Base-by-base conservation (phyloP, 306 rosid genomes). In the Gillenia trifoliata region DNA sequence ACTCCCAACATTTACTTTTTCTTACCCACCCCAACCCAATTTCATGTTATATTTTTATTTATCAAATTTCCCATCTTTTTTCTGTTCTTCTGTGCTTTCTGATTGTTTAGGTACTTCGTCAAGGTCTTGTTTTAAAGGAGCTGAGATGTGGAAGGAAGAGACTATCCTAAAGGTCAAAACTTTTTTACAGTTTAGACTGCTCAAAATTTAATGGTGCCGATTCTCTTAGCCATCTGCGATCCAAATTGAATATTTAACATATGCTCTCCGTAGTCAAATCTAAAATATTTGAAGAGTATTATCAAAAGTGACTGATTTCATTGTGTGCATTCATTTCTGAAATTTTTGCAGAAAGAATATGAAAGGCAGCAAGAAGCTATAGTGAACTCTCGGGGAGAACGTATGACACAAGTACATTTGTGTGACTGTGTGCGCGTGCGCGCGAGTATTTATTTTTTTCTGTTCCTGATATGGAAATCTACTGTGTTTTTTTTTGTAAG, bases 81-180 rank as follows among this genome's bases (percentile, higher is more conserved):
- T 59, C 19, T 1, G 29, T 41, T 47, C 28, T 62, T 22, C 34
- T 17, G 3, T 11, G 7, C 30, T 2, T 6, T 50, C 16, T 29
- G 26, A 34, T 38, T 33, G 34, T 33, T 31, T 72, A 91, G 98
- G 96, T 1, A 91, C 98, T 75, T 91, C 98, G 11, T 88, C 92
- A 29, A 88, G 98, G 83, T 91, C 98, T 2, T 87, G 87, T 85
- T 87, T 63, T 56, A 91, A 78, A 71, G 98, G 91, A 70, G 66
- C 77, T 15, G 81, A 77, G 86, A 88, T 89, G 96, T 93, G 98
- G 98, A 89, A 69, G 83, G 82, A 78, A 41, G 98, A 93, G 87
- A 87, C 90, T 61, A 22, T 88, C 55, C 26, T 84, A 17, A 87
- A 88, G 85, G 98, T 91, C 4, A 56, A 71, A 61, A 1, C 47